Evolutionary conservation across 139 green algal species (phyloP).

Genomic region (Chlamydomonas applanata): DNA sequence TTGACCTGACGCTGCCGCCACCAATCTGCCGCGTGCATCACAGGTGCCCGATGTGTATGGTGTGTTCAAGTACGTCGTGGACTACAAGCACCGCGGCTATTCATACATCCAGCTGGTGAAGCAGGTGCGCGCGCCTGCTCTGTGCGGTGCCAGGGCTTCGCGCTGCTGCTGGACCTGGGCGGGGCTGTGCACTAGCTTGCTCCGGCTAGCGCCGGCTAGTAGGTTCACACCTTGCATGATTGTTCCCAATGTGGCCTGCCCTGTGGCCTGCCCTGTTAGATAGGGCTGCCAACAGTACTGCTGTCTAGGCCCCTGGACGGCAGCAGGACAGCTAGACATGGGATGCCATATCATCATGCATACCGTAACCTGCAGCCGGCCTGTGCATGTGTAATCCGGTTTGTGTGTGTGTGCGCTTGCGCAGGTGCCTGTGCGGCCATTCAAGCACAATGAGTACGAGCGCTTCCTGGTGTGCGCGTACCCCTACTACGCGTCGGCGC

Average conservation of each 20-base stretch:
- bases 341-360: no score
- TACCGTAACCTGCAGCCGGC: neutral
- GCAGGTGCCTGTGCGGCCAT: constrained; percentile 86
- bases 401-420: neutral
- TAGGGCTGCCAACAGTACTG: no score
- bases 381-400: neutral
- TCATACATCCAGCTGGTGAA: constrained; percentile 62
- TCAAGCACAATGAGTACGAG: constrained; percentile 94
- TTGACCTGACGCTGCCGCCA: no score
- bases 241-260: no score
- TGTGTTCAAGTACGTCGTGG: constrained; percentile 96
- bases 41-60: constrained; percentile 92
- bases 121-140: constrained; percentile 26
- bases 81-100: constrained; percentile 82
- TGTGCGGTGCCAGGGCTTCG: no score
- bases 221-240: no score
- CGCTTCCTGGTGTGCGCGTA: constrained; percentile 86
- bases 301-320: no score
- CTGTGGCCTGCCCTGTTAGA: no score
- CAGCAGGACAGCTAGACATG: neutral
- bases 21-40: constrained; percentile 32
- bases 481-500: constrained; percentile 80
- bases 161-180: no score
- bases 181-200: neutral
- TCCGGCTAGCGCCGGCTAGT: no score